Evolutionary conservation across 306 rosid species (phyloP), one percentile per base, ranked within the genome.

Genomic region (Phaseolus lunatus): DNA sequence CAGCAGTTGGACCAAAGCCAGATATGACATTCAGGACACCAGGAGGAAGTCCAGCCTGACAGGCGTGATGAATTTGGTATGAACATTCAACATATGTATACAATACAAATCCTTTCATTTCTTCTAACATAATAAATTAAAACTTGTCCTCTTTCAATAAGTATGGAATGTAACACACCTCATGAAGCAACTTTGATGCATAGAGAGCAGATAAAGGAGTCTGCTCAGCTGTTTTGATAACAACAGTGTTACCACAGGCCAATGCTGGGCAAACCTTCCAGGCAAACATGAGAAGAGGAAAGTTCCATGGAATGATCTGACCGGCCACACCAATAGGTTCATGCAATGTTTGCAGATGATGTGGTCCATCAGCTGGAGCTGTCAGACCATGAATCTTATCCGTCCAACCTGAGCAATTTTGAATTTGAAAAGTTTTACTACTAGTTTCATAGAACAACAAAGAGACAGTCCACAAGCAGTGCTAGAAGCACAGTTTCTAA

Each of bases 1-100:
- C 97, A 20, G 93, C 96, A 56, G 96, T 86, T 13, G 96, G 96
- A 80, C 97, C 96, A 77, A 84, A 92, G 63, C 97, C 97, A 72
- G 92, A 88, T 73, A 90, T 67, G 5, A 92, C 29, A 64, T 92
- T 92, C 56, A 92, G 39, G 76, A 90, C 97, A 62, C 96, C 97
- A 15, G 76, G 57, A 67, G 97, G 97, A 78, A 90, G 88, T 45
- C 93, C 96, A 52, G 96, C 97, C 97, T 90, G 82, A 61, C 67
- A 78, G 5, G 58, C 67, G 75, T 44, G 3, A 49, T 48, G 57
- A 39, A 53, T 41, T 85, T 78, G 67, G 52, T 7, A 64, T 56
- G 23, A 74, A 24, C 33, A 7, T 22, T 52, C 5, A 61, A 75
- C 19, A 47, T 18, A 62, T 45, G 14, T n/a, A 12, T 57, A 24